Evolutionary conservation across 192 early-diverging fungal genomes (phyloP).

Genomic region (Linderina pennispora): DNA sequence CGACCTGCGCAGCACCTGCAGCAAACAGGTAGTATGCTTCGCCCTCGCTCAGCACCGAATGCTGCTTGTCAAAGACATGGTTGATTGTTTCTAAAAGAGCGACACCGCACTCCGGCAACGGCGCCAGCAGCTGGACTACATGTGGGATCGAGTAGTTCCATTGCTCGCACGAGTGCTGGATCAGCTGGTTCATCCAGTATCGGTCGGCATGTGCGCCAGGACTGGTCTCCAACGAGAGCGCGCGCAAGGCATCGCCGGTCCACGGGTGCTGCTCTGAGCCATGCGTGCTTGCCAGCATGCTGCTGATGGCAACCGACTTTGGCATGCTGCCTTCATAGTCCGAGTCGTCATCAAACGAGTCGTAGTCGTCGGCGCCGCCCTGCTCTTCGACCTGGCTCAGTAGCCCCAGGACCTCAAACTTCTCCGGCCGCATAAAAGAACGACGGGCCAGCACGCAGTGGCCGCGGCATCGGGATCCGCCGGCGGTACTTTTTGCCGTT

Average conservation of each 20-base stretch:
- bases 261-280: too few species aligned
- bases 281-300: too few species aligned
- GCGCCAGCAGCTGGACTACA: slow-evolving; percentile 30
- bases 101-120: slow-evolving; percentile 33
- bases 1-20: slow-evolving; percentile 27
- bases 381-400: slow-evolving; percentile 3
- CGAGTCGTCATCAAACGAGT: slow-evolving; percentile 26
- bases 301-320: background rate
- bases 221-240: too few species aligned
- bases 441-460: slow-evolving; percentile 22
- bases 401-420: slow-evolving; percentile 14
- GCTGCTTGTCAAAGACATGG: slow-evolving; percentile 11
- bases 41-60: slow-evolving; percentile 26
- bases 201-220: too few species aligned
- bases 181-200: too few species aligned
- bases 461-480: slow-evolving; percentile 17
- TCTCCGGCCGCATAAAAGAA: slow-evolving; percentile 28
- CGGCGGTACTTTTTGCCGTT: background rate
- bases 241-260: too few species aligned
- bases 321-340: slow-evolving; percentile 15
- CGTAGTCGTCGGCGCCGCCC: slow-evolving; percentile 16
- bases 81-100: slow-evolving; percentile 19
- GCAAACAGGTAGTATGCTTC: slow-evolving; percentile 37
- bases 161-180: slow-evolving; percentile 6
- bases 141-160: slow-evolving; percentile 35